Evolutionary conservation across 106 monocot genomes (phyloP).

Genomic region (Posidonia australis): DNA sequence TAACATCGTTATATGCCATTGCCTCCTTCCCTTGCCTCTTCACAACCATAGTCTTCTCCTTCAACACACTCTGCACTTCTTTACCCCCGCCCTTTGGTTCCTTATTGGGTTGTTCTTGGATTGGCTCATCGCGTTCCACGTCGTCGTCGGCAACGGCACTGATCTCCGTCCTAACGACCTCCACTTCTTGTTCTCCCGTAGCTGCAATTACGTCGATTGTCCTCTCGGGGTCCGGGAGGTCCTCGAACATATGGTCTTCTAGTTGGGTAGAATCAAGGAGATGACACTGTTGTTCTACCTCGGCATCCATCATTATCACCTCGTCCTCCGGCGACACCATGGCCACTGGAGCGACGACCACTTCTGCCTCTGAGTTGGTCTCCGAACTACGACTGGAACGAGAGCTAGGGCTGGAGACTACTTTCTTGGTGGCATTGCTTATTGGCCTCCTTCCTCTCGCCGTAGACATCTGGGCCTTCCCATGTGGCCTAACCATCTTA

Average conservation of each 20-base stretch:
- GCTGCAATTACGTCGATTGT: background rate
- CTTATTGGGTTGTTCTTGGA: background rate
- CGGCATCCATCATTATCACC: background rate
- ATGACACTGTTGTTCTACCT: background rate
- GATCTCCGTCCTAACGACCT: background rate
- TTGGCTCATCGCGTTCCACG: background rate
- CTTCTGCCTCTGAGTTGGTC: background rate
- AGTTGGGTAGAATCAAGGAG: background rate
- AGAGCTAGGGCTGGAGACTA: background rate
- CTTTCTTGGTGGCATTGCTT: background rate
- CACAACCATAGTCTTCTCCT: background rate
- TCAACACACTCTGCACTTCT: background rate
- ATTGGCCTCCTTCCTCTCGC: background rate
- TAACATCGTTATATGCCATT: conserved; percentile 14
- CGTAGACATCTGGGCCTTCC: background rate
- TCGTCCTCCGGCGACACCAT: background rate
- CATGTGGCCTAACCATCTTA: background rate
- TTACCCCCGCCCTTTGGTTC: background rate
- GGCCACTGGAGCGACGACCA: background rate
- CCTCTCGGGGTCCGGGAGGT: background rate
- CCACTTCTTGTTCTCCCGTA: background rate
- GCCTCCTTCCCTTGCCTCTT: conserved; percentile 2
- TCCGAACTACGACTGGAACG: no score
- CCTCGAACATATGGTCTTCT: background rate
- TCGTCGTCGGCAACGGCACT: background rate